Percentiles rank a stretch among this genome's conserved stretches.
These are phyloP conservation scores for Tephrocybe sp. DNA, from an alignment of 768 basidiomycete species.

Conservation along the genomic window DNA sequence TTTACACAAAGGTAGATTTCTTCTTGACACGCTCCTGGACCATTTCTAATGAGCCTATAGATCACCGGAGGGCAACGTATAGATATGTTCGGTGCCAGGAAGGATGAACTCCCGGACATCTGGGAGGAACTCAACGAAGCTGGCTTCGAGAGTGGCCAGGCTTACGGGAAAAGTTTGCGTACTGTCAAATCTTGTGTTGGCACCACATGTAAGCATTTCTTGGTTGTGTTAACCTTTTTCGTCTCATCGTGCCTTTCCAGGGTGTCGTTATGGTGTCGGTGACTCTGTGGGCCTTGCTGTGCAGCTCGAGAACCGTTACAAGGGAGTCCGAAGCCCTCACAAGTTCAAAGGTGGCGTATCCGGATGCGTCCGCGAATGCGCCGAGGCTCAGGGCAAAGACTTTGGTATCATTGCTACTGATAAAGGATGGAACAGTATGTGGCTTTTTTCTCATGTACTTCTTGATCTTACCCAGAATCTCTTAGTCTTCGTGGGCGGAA, in stretches of 20 bases:
- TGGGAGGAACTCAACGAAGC: constrained; percentile 62
- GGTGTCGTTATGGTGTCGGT: constrained; percentile 71
- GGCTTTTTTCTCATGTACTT: not conserved
- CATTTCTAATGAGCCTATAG: too few species aligned
- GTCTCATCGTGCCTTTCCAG: constrained; percentile 13
- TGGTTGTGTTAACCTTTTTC: not conserved
- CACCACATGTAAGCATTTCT: constrained; percentile 41
- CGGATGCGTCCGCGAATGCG: constrained; percentile 75
- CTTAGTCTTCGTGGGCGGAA: constrained; percentile 62
- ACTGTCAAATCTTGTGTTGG: constrained; percentile 81
- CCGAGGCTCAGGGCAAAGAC: constrained; percentile 71
- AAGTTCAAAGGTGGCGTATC: constrained; percentile 78
- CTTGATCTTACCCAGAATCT: not conserved
- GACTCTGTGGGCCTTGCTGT: constrained; percentile 77
- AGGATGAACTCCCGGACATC: constrained; percentile 68
- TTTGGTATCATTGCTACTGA: constrained; percentile 77
- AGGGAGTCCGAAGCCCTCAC: constrained; percentile 68
- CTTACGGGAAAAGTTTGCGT: constrained; percentile 68
- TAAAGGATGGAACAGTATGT: constrained; percentile 70
- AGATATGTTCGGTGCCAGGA: constrained; percentile 71
- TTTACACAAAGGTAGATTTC: constrained; percentile 55
- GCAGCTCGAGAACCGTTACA: constrained; percentile 70
- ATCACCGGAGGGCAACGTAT: constrained; percentile 52
- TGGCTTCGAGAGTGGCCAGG: constrained; percentile 78
- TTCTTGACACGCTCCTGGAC: not conserved